These are phyloP conservation scores for Penium margaritaceum DNA, from an alignment of 139 green algal species.

Conservation along the genomic window DNA sequence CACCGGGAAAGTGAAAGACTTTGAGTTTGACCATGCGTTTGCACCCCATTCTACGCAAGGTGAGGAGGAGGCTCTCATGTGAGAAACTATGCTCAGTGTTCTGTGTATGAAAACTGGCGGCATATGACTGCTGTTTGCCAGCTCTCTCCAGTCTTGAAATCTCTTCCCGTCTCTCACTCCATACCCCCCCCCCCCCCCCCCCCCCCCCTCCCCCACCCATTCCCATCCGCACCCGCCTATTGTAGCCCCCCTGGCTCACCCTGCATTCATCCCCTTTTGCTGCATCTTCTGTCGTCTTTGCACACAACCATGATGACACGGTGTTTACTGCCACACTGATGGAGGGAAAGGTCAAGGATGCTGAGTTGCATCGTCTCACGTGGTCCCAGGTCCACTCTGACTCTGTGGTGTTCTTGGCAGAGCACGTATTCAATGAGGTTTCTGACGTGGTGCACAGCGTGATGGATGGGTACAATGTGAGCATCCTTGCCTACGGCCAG, in stretches of 20 bases:
- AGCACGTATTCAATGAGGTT: slow-evolving; percentile 78
- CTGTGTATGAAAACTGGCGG: neutral
- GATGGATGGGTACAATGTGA: slow-evolving; percentile 82
- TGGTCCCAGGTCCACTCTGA: neutral
- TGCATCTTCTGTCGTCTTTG: neutral
- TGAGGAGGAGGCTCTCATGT: neutral
- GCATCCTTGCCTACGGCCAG: slow-evolving; percentile 60
- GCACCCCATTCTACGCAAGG: slow-evolving; percentile 56
- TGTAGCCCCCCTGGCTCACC: too few species aligned
- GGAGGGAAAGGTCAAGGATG: neutral
- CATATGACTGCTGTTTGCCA: too few species aligned
- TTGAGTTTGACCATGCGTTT: slow-evolving; percentile 80
- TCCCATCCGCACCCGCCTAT: neutral
- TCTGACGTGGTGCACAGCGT: slow-evolving; percentile 74
- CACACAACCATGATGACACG: neutral
- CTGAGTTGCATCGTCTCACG: neutral
- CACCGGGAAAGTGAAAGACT: slow-evolving; percentile 38
- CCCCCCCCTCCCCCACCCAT: neutral
- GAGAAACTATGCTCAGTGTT: neutral
- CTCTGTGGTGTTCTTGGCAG: slow-evolving; percentile 2
- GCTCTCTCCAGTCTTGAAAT: too few species aligned
- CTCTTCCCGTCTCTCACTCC: too few species aligned
- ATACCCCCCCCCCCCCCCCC: neutral
- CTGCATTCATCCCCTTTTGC: neutral
- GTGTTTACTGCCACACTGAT: neutral